Percentiles rank a stretch among this genome's conserved stretches.
phyloP scores from a whole-genome alignment of 2,329 filamentous ascomycete genomes.

The Alternaria gaisen region DNA sequence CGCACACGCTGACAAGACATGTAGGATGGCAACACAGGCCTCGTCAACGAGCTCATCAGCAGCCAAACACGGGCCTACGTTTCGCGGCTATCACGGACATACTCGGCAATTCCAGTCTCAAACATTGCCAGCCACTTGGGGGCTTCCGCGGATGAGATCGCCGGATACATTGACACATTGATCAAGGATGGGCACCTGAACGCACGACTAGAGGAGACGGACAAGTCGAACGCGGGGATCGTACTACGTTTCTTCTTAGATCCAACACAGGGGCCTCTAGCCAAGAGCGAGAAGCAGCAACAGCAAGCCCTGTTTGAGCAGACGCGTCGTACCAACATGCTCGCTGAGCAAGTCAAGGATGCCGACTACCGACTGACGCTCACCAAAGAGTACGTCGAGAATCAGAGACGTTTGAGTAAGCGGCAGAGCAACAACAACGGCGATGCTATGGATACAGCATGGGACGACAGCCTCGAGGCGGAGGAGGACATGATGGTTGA shows the following conservation, averaged over 20 bases:
- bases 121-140: conserved; percentile 63
- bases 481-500: conserved; percentile 54
- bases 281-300: conserved; percentile 52
- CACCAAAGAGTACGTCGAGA: conserved; percentile 67
- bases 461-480: conserved; percentile 44
- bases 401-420: conserved; percentile 59
- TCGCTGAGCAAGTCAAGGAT: conserved; percentile 62
- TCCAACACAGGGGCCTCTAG: conserved; percentile 47
- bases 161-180: conserved; percentile 63
- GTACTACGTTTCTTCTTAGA: conserved; percentile 64
- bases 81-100: conserved; percentile 75
- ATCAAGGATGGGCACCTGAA: conserved; percentile 61
- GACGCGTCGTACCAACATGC: conserved; percentile 58
- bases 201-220: conserved; percentile 59
- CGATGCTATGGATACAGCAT: conserved; percentile 50
- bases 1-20: conserved; percentile 28
- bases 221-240: conserved; percentile 50
- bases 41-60: conserved; percentile 73
- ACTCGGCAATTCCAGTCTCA: conserved; percentile 68
- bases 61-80: conserved; percentile 81
- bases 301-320: conserved; percentile 59
- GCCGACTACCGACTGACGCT: conserved; percentile 65
- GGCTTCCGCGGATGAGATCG: conserved; percentile 60
- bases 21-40: conserved; percentile 74
- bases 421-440: conserved; percentile 45